Conservation (phyloP, 2,329 filamentous ascomycete genomes). For the Alternaria hordeiaustralica region DNA sequence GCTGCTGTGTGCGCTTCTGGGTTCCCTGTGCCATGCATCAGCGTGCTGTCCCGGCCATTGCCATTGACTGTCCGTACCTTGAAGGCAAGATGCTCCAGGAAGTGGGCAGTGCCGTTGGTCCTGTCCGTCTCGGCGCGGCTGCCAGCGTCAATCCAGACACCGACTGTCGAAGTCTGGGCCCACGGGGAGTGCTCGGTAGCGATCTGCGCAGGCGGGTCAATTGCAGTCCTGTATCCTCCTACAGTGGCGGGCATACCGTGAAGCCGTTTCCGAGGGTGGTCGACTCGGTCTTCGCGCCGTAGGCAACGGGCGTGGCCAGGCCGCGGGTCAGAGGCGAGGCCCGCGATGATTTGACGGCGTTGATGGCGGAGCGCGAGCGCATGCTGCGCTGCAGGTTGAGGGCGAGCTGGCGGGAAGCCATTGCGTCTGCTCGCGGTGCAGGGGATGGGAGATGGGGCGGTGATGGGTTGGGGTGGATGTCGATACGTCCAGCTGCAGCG, state of each 20-base stretch:
- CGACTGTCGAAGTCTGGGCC: conserved; percentile 97
- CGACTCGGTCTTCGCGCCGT: conserved; percentile 85
- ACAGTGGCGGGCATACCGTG: conserved; percentile 68
- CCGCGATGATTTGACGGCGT: conserved; percentile 64
- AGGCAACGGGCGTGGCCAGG: conserved; percentile 82
- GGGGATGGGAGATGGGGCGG: conserved; percentile 33
- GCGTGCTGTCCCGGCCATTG: conserved; percentile 20
- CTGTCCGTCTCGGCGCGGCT: conserved; percentile 97
- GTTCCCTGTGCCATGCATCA: conserved; percentile 71
- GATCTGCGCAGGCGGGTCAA: conserved; percentile 67
- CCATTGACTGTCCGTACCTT: conserved; percentile 68
- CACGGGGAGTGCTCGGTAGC: conserved; percentile 98
- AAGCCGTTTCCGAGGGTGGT: conserved; percentile 97
- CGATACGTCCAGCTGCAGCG: conserved; percentile 33
- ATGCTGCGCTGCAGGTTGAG: conserved; percentile 90
- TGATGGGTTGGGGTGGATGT: conserved; percentile 33
- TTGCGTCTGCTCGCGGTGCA: conserved; percentile 55
- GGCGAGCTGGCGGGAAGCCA: conserved; percentile 98
- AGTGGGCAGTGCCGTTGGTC: conserved; percentile 99
- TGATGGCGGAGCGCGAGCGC: conserved; percentile 84
- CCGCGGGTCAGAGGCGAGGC: conserved; percentile 76
- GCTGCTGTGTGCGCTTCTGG: conserved; percentile 90
- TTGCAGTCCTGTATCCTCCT: conserved; percentile 32
- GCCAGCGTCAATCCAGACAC: conserved; percentile 99
- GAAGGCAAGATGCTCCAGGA: conserved; percentile 99